phyloP scores from a whole-genome alignment of 192 early-diverging fungal species.

The Umbelopsis sp. region DNA sequence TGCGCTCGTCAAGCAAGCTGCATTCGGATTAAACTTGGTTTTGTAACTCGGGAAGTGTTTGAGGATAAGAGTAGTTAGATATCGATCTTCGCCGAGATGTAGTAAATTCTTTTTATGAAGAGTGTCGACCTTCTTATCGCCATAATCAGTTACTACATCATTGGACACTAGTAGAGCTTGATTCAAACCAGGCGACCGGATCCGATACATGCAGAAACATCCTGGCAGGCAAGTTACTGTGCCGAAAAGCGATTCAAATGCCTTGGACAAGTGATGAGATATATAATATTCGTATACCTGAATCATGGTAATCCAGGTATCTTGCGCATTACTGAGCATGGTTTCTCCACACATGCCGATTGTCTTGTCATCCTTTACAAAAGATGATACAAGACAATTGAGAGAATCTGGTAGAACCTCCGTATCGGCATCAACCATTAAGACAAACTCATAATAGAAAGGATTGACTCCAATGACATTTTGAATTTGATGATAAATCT shows the following conservation, averaged over 20 bases:
- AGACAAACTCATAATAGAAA: conserved; percentile 90
- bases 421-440: conserved; percentile 99
- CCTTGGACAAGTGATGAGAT: conserved; percentile 92
- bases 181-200: conserved; percentile 85
- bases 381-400: conserved; percentile 86
- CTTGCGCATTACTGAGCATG: conserved; percentile 86
- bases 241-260: conserved; percentile 96
- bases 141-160: conserved; percentile 89
- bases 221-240: conserved; percentile 97
- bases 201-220: conserved; percentile 99
- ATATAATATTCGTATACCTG: conserved; percentile 99
- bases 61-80: conserved; percentile 87
- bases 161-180: conserved; percentile 88
- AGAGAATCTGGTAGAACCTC: conserved; percentile 88
- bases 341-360: conserved; percentile 97
- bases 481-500: conserved; percentile 99
- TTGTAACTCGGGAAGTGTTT: conserved; percentile 98
- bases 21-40: conserved; percentile 89
- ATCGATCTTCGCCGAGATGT: conserved; percentile 97
- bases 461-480: conserved; percentile 97
- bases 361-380: conserved; percentile 89
- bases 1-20: conserved; percentile 88
- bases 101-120: conserved; percentile 98
- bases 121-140: conserved; percentile 91
- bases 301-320: conserved; percentile 96